Percentiles rank a stretch among this genome's conserved stretches.
phyloP scores from a whole-genome alignment of 352 stramenopile species.

The Pythium volutum region DNA sequence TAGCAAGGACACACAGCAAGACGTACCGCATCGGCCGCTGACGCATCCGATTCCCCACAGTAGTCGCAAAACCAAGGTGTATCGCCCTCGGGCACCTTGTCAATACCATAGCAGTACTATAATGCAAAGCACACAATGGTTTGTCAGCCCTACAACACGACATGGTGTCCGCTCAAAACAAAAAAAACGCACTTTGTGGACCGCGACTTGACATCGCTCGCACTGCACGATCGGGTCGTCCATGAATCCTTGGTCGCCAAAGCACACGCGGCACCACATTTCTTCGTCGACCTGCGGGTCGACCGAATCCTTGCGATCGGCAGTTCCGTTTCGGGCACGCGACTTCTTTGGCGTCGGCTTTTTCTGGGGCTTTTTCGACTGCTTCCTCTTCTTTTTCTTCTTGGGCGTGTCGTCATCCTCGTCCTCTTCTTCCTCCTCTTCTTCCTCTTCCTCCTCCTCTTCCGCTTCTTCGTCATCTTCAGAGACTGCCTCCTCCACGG shows the following conservation, averaged over 20 bases:
- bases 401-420: slow-evolving; percentile 36
- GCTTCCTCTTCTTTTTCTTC: slow-evolving; percentile 38
- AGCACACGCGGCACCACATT: slow-evolving; percentile 89
- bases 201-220: slow-evolving; percentile 78
- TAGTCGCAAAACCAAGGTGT: slow-evolving; percentile 85
- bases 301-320: slow-evolving; percentile 28
- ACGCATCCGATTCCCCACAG: slow-evolving; percentile 43
- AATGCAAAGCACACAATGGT: not conserved
- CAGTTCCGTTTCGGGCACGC: slow-evolving; percentile 17
- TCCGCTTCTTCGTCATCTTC: slow-evolving; percentile 28
- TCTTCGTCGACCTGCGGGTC: slow-evolving; percentile 73
- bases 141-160: not conserved
- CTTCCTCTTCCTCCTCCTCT: slow-evolving; percentile 30
- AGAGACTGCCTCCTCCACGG: slow-evolving; percentile 17
- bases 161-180: too few relatives aligned
- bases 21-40: slow-evolving; percentile 51
- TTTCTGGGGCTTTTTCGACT: slow-evolving; percentile 34
- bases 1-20: not conserved
- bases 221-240: slow-evolving; percentile 88
- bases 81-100: slow-evolving; percentile 74
- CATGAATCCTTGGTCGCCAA: slow-evolving; percentile 82
- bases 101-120: slow-evolving; percentile 88
- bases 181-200: slow-evolving; percentile 76
- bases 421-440: slow-evolving; percentile 39
- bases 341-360: slow-evolving; percentile 17